Conservation (phyloP, 2,329 filamentous ascomycete species). For the Hypocreales sp. region DNA sequence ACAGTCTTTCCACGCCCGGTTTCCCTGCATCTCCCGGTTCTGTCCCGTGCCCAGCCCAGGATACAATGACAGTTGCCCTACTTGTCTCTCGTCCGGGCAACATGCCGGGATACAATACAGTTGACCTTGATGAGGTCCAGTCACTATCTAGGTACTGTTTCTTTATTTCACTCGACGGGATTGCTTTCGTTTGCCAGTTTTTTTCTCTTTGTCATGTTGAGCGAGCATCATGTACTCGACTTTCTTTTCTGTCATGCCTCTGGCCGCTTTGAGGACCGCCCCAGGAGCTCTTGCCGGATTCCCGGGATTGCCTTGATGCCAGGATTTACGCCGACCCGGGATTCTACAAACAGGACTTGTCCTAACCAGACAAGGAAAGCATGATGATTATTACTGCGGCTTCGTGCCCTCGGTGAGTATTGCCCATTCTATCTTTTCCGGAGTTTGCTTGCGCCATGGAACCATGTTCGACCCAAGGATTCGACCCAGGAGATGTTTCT, state of each 20-base stretch:
- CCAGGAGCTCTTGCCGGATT: conserved; percentile 8
- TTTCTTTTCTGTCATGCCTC: no score
- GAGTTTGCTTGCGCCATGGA: neutral
- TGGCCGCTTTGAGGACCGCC: no score
- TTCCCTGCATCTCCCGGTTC: conserved; percentile 12
- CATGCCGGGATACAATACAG: conserved; percentile 35
- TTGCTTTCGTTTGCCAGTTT: conserved; percentile 20
- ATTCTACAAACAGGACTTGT: conserved; percentile 6
- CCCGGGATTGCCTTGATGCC: neutral
- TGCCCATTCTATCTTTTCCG: no score
- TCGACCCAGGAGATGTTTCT: conserved; percentile 1
- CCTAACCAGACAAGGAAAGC: conserved; percentile 4
- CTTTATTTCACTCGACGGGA: conserved; percentile 26
- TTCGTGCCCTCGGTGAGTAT: no score
- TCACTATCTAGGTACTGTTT: conserved; percentile 48
- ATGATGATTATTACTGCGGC: no score
- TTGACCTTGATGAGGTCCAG: conserved; percentile 44
- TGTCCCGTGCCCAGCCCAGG: conserved; percentile 16
- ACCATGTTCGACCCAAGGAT: neutral
- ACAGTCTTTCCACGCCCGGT: no score
- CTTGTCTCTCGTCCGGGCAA: conserved; percentile 29
- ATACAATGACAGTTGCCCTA: conserved; percentile 33
- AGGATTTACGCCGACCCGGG: neutral
- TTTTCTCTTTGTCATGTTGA: no score
- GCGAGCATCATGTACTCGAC: no score